These are phyloP conservation scores for Alternaria novae-zelandiae DNA, from an alignment of 2,329 filamentous ascomycete species.

Conservation along the genomic window DNA sequence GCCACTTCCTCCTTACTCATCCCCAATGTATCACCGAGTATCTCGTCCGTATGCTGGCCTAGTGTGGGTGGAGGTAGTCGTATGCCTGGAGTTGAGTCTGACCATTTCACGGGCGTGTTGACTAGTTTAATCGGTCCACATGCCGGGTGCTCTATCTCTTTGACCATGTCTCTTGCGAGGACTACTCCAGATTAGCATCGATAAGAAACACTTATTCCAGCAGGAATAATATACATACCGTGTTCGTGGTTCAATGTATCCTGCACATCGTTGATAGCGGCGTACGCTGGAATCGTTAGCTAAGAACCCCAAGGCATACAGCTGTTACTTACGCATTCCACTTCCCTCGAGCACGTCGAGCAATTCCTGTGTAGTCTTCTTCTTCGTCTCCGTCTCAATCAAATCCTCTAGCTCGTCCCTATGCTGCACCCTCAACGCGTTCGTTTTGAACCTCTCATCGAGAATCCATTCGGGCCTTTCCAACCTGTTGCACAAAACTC, in stretches of 20 bases:
- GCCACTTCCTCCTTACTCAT: slow-evolving; percentile 42
- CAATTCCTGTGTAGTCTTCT: slow-evolving; percentile 88
- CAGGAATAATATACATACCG: slow-evolving; percentile 57
- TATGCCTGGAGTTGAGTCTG: slow-evolving; percentile 77
- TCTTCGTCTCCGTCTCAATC: slow-evolving; percentile 77
- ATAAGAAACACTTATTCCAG: neutral
- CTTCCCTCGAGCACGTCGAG: slow-evolving; percentile 84
- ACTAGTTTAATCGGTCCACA: slow-evolving; percentile 90
- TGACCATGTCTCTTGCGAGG: slow-evolving; percentile 83
- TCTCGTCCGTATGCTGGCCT: slow-evolving; percentile 55
- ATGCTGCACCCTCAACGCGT: slow-evolving; percentile 68
- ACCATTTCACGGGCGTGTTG: slow-evolving; percentile 95
- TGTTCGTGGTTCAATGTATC: slow-evolving; percentile 83
- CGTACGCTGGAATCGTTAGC: slow-evolving; percentile 63
- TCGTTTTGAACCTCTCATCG: slow-evolving; percentile 65
- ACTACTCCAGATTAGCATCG: slow-evolving; percentile 50
- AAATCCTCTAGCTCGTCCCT: slow-evolving; percentile 76
- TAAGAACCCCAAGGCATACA: neutral
- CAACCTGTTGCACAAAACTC: slow-evolving; percentile 64
- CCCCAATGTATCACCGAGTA: slow-evolving; percentile 39
- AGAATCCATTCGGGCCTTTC: slow-evolving; percentile 64
- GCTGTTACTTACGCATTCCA: slow-evolving; percentile 69
- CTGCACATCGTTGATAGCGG: slow-evolving; percentile 92
- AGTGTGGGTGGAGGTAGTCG: slow-evolving; percentile 81
- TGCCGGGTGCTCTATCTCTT: slow-evolving; percentile 79